Evolutionary conservation across 805 yeast genomes (phyloP), one percentile per base, ranked within the genome.

Genomic region (Yamadazyma scolyti): DNA sequence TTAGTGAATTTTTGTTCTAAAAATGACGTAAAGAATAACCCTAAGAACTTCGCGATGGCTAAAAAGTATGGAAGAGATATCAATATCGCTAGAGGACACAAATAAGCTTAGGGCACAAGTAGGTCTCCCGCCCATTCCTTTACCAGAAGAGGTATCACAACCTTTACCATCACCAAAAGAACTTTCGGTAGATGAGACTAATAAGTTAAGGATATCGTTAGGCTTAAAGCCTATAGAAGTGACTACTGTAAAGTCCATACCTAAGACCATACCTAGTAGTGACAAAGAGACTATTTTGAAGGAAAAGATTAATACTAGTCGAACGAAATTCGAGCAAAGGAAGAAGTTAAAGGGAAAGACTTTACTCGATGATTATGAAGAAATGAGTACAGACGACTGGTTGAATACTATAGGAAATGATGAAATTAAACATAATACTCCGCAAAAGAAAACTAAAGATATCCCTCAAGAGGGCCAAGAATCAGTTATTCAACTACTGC

Each of bases 141-240:
- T 16, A 33, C 34, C 4, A 16, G 32, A 16, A 30, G 23, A 6
- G 23, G 24, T 7, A 16, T 18, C 23, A 11, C 23, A 24, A 14
- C 10, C 13, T 6, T 6, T 23, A 10, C 14, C 12, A n/a, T 6
- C 23, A 8, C 16, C 25, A 6, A 36, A 43, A 33, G 56, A 40
- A 41, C 53, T 51, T 36, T 52, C 47, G 52, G 53, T 79, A 1
- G 77, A 71, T 36, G 82, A 78, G 37, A 79, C 84, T 0, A 78
- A 79, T 45, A 58, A 54, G 41, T 56, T 76, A 6, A 54, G 86
- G 15, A 39, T 56, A 5, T 63, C 71, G 9, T 44, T 76, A 8
- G 84, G 84, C 1, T 56, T 79, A 33, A 66, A 68, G 21, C 78
- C 80, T 1, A 66, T 75, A 11, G 68, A 65, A 4, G 24, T 35